Evolutionary conservation across 164 flowering plant species (phyloP).

Genomic region (Saururus chinensis): DNA sequence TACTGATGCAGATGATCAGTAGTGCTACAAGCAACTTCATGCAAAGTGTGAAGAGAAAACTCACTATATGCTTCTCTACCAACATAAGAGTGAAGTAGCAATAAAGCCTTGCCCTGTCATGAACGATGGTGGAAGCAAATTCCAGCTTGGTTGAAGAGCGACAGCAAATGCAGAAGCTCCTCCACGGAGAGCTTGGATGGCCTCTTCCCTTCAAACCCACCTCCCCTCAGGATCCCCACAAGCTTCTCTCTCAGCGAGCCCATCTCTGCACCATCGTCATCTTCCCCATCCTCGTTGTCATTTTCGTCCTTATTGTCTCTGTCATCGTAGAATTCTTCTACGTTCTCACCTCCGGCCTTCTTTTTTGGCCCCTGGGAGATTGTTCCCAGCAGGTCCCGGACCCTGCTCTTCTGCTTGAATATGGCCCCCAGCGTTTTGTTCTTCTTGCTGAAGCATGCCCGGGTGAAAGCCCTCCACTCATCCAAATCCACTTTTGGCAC

Average conservation of each 20-base stretch:
- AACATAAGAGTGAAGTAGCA: no score
- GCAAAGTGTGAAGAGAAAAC: neutral
- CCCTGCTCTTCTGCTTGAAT: conserved; percentile 83
- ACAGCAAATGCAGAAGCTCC: conserved; percentile 45
- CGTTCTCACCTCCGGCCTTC: no score
- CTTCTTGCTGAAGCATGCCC: conserved; percentile 75
- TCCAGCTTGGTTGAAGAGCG: conserved; percentile 47
- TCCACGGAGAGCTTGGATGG: conserved; percentile 66
- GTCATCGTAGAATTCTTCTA: no score
- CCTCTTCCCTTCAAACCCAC: conserved; percentile 66
- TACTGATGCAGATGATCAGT: no score
- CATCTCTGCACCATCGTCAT: conserved; percentile 18
- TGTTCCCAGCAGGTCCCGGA: conserved; percentile 40
- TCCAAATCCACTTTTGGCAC: conserved; percentile 55
- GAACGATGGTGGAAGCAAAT: conserved; percentile 32
- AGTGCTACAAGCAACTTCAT: no score
- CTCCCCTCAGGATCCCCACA: conserved; percentile 32
- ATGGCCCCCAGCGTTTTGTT: conserved; percentile 88
- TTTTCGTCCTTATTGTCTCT: conserved; percentile 6
- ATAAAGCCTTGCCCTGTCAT: neutral
- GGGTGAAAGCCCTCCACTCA: conserved; percentile 84
- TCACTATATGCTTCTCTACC: neutral
- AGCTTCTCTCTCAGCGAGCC: conserved; percentile 52
- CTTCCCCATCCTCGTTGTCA: conserved; percentile 5
- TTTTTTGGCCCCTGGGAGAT: conserved; percentile 10